These are phyloP conservation scores for Paraphoma chrysanthemicola DNA, from an alignment of 2,329 filamentous ascomycete genomes.

Conservation along the genomic window DNA sequence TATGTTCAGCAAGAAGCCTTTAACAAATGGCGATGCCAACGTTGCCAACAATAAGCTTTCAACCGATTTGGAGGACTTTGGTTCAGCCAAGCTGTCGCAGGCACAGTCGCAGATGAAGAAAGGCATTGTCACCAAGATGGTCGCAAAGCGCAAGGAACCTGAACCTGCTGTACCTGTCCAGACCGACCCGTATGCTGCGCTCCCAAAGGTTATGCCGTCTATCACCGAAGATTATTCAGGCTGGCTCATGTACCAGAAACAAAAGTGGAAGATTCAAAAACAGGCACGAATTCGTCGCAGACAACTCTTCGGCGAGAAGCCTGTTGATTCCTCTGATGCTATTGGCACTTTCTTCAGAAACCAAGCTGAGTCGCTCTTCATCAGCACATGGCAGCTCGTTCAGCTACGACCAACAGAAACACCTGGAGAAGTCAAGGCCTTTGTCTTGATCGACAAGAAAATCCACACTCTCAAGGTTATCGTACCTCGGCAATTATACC, in stretches of 20 bases:
- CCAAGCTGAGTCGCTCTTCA: slow-evolving; percentile 88
- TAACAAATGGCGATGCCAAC: slow-evolving; percentile 75
- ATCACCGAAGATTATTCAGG: slow-evolving; percentile 86
- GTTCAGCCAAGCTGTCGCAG: slow-evolving; percentile 60
- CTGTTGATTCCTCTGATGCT: slow-evolving; percentile 64
- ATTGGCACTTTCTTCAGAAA: slow-evolving; percentile 83
- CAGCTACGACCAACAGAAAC: slow-evolving; percentile 83
- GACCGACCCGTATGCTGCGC: slow-evolving; percentile 78
- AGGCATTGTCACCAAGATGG: slow-evolving; percentile 53
- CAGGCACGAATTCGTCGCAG: slow-evolving; percentile 83
- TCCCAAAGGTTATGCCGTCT: slow-evolving; percentile 84
- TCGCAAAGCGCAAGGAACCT: slow-evolving; percentile 57
- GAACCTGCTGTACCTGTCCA: slow-evolving; percentile 61
- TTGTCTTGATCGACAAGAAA: slow-evolving; percentile 92
- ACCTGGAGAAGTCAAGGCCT: slow-evolving; percentile 85
- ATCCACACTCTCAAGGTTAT: slow-evolving; percentile 87
- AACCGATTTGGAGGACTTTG: slow-evolving; percentile 82
- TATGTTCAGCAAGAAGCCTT: slow-evolving; percentile 76
- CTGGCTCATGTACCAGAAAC: slow-evolving; percentile 93
- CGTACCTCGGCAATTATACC: slow-evolving; percentile 85
- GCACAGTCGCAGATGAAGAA: slow-evolving; percentile 49
- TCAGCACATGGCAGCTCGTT: slow-evolving; percentile 92
- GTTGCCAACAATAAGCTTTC: slow-evolving; percentile 63
- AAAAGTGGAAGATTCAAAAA: slow-evolving; percentile 98
- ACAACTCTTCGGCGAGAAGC: slow-evolving; percentile 90